Evolutionary conservation across 345 rosid genomes (phyloP), one percentile per base, ranked within the genome.

Genomic region (Psidium friedrichsthalianum): DNA sequence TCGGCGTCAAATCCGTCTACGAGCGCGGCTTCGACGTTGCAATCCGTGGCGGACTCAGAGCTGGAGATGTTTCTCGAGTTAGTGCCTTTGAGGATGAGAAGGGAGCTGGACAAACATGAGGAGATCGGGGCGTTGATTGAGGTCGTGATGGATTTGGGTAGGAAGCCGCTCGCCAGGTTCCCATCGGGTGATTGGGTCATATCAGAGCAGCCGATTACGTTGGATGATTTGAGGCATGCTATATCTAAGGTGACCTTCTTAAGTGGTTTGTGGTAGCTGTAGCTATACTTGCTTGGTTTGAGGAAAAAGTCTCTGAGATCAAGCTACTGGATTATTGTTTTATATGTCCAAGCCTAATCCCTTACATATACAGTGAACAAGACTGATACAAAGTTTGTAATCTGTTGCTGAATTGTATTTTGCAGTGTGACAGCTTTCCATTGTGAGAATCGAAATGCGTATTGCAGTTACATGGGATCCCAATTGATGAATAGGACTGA

Each of bases 161-260:
- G 99, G 86, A 92, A 93, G 89, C 98, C 99, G 57, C 86, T 97
- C 0, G 99, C 98, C 1, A 91, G 99, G 91, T 97, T 97, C 84
- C 99, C 99, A 22, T 93, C 96, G 25, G 99, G 98, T 49, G 98
- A 95, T 91, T 95, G 98, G 96, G 90, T 93, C 52, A 94, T 97
- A 83, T 93, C 96, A 1, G 93, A 94, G 49, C 93, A 86, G 85
- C 89, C 94, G 36, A 96, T 97, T 84, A 93, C 89, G 82, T 89
- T 83, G 56, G 96, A 95, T n/a, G 98, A 97, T 93, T 90, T 97
- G 80, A 86, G 81, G 86, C 95, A 93, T 88, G 96, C 98, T 7
- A 91, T 91, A 84, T 90, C 98, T 40, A 97, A 97, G 97, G 98
- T 97, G 58, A 82, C 74, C 32, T 82, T 80, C 51, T 78, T 58